These are phyloP conservation scores for Phytophthora sansomeana DNA, from an alignment of 352 stramenopile genomes.

Conservation along the genomic window DNA sequence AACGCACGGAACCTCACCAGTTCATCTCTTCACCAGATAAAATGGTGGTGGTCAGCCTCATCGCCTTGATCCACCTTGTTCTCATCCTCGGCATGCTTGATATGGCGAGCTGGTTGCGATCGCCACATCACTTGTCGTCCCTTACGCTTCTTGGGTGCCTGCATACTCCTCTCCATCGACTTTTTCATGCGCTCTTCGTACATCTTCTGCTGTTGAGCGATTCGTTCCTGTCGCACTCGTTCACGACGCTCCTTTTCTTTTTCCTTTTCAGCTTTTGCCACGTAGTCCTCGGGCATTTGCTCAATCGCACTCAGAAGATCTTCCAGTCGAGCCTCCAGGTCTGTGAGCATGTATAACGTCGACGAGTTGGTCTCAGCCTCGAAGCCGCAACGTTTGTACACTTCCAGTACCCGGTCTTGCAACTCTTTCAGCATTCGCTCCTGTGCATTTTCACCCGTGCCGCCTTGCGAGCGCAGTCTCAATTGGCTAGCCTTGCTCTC, in stretches of 20 bases:
- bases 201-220: constrained; percentile 93
- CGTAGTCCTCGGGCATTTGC: constrained; percentile 95
- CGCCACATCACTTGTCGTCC: constrained; percentile 94
- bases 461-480: constrained; percentile 64
- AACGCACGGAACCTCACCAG: no score
- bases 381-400: constrained; percentile 95
- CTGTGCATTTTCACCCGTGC: constrained; percentile 87
- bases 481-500: constrained; percentile 87
- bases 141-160: constrained; percentile 93
- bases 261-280: constrained; percentile 94
- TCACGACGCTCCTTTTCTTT: constrained; percentile 95
- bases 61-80: constrained; percentile 85
- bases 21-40: constrained; percentile 67
- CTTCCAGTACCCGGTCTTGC: constrained; percentile 86
- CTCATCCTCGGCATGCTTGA: constrained; percentile 80
- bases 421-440: constrained; percentile 92
- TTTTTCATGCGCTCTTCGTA: constrained; percentile 95
- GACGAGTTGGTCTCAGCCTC: constrained; percentile 92
- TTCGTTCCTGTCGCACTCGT: constrained; percentile 91
- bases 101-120: constrained; percentile 82
- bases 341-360: constrained; percentile 95
- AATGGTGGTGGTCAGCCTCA: constrained; percentile 86
- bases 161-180: constrained; percentile 93
- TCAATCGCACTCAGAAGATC: constrained; percentile 92
- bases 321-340: constrained; percentile 92